Conservation (phyloP, 2,329 filamentous ascomycete genomes). For the Aspergillus floridensis region DNA sequence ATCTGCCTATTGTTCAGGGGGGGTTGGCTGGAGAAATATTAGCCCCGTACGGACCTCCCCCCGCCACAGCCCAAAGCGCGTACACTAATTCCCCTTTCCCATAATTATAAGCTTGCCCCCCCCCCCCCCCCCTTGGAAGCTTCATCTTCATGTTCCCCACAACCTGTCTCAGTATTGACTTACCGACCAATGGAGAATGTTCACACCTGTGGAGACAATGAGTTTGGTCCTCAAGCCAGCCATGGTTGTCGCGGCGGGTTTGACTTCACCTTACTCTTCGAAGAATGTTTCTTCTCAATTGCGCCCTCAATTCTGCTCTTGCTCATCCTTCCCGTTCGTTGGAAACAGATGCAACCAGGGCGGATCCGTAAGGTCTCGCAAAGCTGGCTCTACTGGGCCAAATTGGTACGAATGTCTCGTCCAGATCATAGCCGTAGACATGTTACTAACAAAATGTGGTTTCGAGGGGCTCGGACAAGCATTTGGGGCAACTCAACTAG, state of each 20-base stretch:
- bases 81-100: too few relatives aligned
- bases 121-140: not conserved
- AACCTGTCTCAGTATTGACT: too few relatives aligned
- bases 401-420: not conserved
- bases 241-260: constrained; percentile 8
- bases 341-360: not conserved
- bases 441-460: too few relatives aligned
- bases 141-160: too few relatives aligned
- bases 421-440: too few relatives aligned
- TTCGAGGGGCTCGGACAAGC: not conserved
- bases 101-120: too few relatives aligned
- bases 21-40: too few relatives aligned
- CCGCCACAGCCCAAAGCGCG: too few relatives aligned
- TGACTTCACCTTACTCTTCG: constrained; percentile 11
- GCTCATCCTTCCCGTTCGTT: constrained; percentile 1
- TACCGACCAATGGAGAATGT: not conserved
- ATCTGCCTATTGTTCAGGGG: too few relatives aligned
- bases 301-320: constrained; percentile 1
- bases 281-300: constrained; percentile 5
- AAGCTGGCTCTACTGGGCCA: not conserved
- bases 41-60: too few relatives aligned
- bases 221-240: not conserved
- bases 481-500: not conserved
- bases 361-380: not conserved
- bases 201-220: not conserved